Conservation (phyloP, 495 filamentous ascomycete genomes). For the Schizothecium vesticola region DNA sequence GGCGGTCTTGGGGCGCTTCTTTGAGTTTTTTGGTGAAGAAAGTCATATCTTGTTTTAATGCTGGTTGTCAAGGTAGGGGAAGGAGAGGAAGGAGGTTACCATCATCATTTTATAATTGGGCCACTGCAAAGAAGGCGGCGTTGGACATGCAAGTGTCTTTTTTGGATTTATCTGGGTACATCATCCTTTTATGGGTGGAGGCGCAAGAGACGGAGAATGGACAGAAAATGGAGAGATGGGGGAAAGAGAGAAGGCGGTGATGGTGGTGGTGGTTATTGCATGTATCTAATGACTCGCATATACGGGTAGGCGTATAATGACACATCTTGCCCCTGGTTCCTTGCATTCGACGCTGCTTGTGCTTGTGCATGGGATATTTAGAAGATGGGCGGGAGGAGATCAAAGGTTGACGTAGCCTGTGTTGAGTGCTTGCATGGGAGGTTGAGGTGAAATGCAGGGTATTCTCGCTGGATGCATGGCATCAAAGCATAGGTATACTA, state of each 20-base stretch:
- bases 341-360: neutral
- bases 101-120: slow-evolving; percentile 1
- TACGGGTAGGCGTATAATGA: neutral
- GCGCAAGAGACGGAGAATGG: neutral
- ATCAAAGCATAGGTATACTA: neutral
- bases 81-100: neutral
- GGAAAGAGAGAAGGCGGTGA: neutral
- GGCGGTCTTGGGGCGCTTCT: slow-evolving; percentile 57
- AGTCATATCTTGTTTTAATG: slow-evolving; percentile 14
- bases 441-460: neutral
- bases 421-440: neutral
- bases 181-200: neutral
- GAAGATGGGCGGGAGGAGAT: neutral
- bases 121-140: neutral
- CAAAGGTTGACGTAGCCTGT: neutral
- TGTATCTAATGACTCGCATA: neutral
- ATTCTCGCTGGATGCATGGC: neutral
- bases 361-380: neutral
- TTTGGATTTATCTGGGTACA: neutral
- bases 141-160: neutral
- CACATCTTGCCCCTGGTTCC: neutral
- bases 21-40: neutral
- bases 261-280: neutral
- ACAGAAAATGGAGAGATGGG: too few species aligned
- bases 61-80: neutral